Conservation (phyloP, 2,329 filamentous ascomycete species). For the Epichloe sibirici region DNA sequence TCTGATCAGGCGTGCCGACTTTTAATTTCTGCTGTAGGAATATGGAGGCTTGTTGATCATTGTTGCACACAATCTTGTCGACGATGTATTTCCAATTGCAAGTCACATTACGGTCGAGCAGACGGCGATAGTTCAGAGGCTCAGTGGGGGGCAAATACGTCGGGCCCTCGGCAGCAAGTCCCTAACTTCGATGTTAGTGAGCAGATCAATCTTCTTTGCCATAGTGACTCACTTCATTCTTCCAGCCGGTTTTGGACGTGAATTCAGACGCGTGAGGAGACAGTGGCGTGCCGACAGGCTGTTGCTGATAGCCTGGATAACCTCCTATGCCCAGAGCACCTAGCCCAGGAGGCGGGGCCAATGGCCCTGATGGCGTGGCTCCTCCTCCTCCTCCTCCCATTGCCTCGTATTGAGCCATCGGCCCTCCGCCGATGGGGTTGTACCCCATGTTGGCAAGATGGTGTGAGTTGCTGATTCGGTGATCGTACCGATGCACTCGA, state of each 20-base stretch:
- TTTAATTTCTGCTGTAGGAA: constrained; percentile 99
- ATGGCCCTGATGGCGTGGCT: constrained; percentile 21
- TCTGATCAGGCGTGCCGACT: constrained; percentile 86
- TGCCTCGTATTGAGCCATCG: constrained; percentile 23
- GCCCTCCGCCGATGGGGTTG: constrained; percentile 17
- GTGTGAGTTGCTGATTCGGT: constrained; percentile 25
- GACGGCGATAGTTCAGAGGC: constrained; percentile 88
- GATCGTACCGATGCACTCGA: constrained; percentile 36
- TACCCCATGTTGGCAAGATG: constrained; percentile 21
- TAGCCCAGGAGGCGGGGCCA: constrained; percentile 22
- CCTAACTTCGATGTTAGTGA: constrained; percentile 9
- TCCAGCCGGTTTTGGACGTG: constrained; percentile 45
- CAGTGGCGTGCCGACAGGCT: constrained; percentile 50
- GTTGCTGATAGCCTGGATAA: constrained; percentile 40
- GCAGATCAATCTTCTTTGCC: neutral
- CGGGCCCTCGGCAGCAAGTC: constrained; percentile 42
- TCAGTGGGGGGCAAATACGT: constrained; percentile 86
- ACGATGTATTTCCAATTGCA: constrained; percentile 99
- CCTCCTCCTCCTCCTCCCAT: constrained; percentile 20
- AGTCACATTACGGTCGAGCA: constrained; percentile 89
- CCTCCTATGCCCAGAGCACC: constrained; percentile 27
- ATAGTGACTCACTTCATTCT: constrained; percentile 34
- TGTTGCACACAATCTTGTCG: constrained; percentile 98
- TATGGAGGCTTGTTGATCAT: constrained; percentile 97
- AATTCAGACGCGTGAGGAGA: constrained; percentile 68